Evolutionary conservation across 768 basidiomycete genomes (phyloP).

Genomic region (Boletus rubroflammeus): DNA sequence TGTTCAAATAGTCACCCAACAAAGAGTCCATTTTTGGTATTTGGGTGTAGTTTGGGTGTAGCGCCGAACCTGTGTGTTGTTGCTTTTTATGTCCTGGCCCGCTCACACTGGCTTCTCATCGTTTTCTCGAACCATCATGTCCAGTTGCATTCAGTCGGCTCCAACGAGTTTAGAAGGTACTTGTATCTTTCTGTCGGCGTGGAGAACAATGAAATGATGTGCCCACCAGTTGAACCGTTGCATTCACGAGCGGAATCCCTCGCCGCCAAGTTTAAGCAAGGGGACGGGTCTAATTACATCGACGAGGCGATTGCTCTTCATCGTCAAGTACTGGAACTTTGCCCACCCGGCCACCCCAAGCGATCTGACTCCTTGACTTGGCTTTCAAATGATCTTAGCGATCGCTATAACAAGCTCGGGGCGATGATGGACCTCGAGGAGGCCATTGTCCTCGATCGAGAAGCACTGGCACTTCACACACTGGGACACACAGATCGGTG

Average conservation of each 20-base stretch:
- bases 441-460: neutral
- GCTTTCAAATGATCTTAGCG: neutral
- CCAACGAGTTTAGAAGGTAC: neutral
- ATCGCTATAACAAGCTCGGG: neutral
- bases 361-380: neutral
- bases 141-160: neutral
- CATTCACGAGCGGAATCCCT: neutral
- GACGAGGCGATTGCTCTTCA: neutral
- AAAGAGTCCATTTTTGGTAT: no score
- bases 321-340: neutral
- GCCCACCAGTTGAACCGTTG: neutral
- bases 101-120: conserved; percentile 21
- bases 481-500: neutral
- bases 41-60: no score
- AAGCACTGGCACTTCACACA: neutral
- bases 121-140: neutral
- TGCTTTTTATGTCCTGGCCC: no score
- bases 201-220: neutral
- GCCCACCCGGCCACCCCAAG: neutral
- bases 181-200: no score
- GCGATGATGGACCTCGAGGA: neutral
- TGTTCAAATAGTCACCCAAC: no score
- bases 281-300: neutral
- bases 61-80: no score
- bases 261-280: neutral